Evolutionary conservation across 805 yeast genomes (phyloP), one percentile per base, ranked within the genome.

Genomic region (Yarrowia bubula): DNA sequence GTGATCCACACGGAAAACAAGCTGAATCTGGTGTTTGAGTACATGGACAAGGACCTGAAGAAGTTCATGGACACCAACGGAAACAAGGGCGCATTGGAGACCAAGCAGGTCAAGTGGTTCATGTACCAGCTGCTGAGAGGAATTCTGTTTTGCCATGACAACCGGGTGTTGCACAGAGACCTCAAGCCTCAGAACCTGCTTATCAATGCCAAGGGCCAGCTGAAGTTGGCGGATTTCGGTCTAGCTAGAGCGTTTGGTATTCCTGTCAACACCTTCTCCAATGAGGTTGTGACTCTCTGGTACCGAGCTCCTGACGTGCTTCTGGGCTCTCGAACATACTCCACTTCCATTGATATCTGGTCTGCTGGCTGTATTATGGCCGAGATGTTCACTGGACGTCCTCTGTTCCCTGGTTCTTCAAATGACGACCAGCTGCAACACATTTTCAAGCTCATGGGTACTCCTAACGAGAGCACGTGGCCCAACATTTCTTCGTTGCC

Each of bases 261-360:
- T 13, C 99, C 99, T 0, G 84, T 95, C 67, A 85, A 97, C 72
- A 96, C 97, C 1, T 95, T 93, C 74, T 93, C 99, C 11, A 98
- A 95, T 77, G 99, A 95, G 76, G 98, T 95, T 53, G 99, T 95
- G 57, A 95, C 99, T 0, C 79, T 95, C 70, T 95, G 99, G 99
- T 93, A 93, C 77, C 84, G 99, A 69, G 97, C 98, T 0, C 99
- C 99, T 0, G 99, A 93, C 74, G 98, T 95, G 35, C 79, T 95
- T 62, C 81, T 95, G 73, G 99, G 99, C 1, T 91, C 97, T 2
- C 85, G 97, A 71, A 93, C 96, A 65, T 95, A 95, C 77, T 89
- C 97, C 51, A 95, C 99, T 0, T 92, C 97, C 8, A 96, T 95
- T 67, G 99, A 95, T 75, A 90, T 95, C 78, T 95, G 99, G 99